Evolutionary conservation across 31 red algal species (phyloP), one percentile per base, ranked within the genome.

Genomic region (Odonthalia washingtoniensis): DNA sequence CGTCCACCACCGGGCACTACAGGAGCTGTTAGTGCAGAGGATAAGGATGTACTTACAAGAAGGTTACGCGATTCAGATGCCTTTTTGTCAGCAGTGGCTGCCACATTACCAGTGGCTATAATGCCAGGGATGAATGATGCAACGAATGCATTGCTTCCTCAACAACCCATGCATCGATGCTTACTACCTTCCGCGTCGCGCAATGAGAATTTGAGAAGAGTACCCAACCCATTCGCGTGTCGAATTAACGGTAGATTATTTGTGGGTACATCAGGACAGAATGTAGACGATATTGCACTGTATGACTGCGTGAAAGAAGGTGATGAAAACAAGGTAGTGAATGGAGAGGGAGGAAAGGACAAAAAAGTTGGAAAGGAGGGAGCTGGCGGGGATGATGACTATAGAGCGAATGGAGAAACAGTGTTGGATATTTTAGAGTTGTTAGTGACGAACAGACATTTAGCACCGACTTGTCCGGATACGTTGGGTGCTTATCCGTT

Each of bases 391-490:
- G 64, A 83, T 1, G 60, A 69, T 40, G 69, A 14, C 4, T 83
- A 21, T 46, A 39, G 77, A 66, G 64, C 90, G 27, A 34, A 46
- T 62, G 90, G 75, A 9, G 91, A 88, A 41, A 83, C 60, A 57
- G 82, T 82, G 34, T 52, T 92, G 0, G 91, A 93, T 32, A 91
- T 91, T 61, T 60, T 98, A 63, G 83, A 93, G 44, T 49, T 76
- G 34, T 81, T 98, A 77, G 52, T 98, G 62, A 70, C 72, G 38
- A 87, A 81, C 62, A 67, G 96, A 38, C 92, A 98, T 41, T 46
- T 98, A 46, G 93, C 93, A 18, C 96, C 96, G 3, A 98, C 96
- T 26, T 87, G 84, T 52, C 96, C 96, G 4, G 96, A 98, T 40
- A 98, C 96, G 21, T 70, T 98, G 46, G 93, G 72, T 40, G 93